Conservation (phyloP, 2,329 filamentous ascomycete species). For the Trichoderma atroviride region DNA sequence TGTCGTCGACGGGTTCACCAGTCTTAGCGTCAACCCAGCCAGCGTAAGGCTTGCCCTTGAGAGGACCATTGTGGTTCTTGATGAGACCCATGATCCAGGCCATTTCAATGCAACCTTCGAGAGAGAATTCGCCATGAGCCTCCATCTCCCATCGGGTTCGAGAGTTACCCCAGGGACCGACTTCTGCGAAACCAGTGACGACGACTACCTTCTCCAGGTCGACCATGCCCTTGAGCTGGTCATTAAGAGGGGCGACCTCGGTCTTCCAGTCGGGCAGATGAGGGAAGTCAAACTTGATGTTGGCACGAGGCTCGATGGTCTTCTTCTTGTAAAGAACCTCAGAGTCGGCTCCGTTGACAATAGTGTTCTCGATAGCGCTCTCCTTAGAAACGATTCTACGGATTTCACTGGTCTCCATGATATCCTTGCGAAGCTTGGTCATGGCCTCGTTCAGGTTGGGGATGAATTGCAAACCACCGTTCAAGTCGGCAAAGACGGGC, state of each 20-base stretch:
- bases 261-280: slow-evolving; percentile 86
- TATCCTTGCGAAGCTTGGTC: slow-evolving; percentile 89
- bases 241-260: slow-evolving; percentile 86
- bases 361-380: slow-evolving; percentile 93
- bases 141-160: slow-evolving; percentile 99
- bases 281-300: slow-evolving; percentile 98
- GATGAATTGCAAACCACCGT: slow-evolving; percentile 96
- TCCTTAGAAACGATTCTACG: slow-evolving; percentile 94
- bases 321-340: slow-evolving; percentile 95
- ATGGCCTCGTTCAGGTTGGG: slow-evolving; percentile 93
- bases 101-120: slow-evolving; percentile 99
- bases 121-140: slow-evolving; percentile 90
- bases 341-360: slow-evolving; percentile 91
- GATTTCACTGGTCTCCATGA: slow-evolving; percentile 93
- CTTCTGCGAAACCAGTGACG: slow-evolving; percentile 92
- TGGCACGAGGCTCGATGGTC: slow-evolving; percentile 88
- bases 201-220: slow-evolving; percentile 98
- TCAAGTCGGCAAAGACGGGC: slow-evolving; percentile 95
- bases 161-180: slow-evolving; percentile 98
- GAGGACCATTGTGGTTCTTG: slow-evolving; percentile 94
- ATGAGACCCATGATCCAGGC: slow-evolving; percentile 99
- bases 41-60: slow-evolving; percentile 96
- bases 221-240: slow-evolving; percentile 93
- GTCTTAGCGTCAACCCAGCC: slow-evolving; percentile 96
- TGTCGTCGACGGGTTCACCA: slow-evolving; percentile 94